Evolutionary conservation across 192 early-diverging fungal species (phyloP), one percentile per base, ranked within the genome.

Genomic region (Entomortierella lignicola): DNA sequence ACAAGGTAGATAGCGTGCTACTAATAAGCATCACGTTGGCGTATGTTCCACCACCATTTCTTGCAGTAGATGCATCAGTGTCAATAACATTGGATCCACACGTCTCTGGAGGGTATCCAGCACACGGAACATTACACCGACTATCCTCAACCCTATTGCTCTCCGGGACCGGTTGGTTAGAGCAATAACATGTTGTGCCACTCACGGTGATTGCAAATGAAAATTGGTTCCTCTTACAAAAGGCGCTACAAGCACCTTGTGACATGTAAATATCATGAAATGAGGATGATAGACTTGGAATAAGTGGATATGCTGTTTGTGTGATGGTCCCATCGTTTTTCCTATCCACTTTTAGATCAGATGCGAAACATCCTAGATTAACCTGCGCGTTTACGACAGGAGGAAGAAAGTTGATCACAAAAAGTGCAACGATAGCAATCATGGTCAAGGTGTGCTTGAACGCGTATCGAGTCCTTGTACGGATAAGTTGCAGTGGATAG

Each of bases 261-360:
- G 72, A 67, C 72, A 75, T 75, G 53, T 67, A 75, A 39, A 75
- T 67, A 13, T 75, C 72, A 10, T 31, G 18, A 39, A 26, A 39
- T 0, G 64, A 42, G 8, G 72, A 42, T 12, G 72, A 55, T 0
- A 54, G 37, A 0, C 37, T 47, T 37, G 67, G 32, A 18, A 57
- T 26, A 10, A 23, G 37, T 8, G 43, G 29, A 26, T 1, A 11
- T 30, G 42, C 2, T 17, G 10, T 11, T 23, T 23, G 62, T 2
- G 37, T 4, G 7, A 42, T 15, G 18, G 37, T 27, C 27, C 13
- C 15, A 23, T 23, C 15, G 51, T 29, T 4, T 42, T 37, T 30
- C 1, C 26, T 8, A 29, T 17, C 41, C 12, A 12, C 6, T 7
- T 23, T 27, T 20, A 34, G 44, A 18, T 48, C 50, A 8, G 56